Evolutionary conservation across 2,329 filamentous ascomycete species (phyloP), one percentile per base, ranked within the genome.

Genomic region (Fusarium piperis): DNA sequence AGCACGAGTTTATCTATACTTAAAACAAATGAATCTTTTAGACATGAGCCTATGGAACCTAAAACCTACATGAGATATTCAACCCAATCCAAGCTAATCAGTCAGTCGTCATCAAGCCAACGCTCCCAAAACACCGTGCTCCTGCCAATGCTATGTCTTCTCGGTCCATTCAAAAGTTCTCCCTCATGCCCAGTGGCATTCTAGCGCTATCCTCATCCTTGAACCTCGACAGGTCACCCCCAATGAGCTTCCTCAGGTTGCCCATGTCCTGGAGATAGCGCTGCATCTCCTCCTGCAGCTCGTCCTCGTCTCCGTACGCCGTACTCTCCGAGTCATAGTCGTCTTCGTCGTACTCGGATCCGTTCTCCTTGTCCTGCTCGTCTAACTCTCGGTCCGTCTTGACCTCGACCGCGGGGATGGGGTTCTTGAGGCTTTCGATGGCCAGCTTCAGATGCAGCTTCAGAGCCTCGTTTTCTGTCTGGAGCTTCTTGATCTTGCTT

Each of bases 401-500:
- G 60, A 86, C 83, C 35, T 79, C 79, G 4, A 90, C 85, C 4
- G 85, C 78, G 1, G 94, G 91, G 71, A 99, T 98, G 0, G 96
- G 96, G 78, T 98, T 98, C 85, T 94, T 95, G 74, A 98, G 82
- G 78, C 94, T 95, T 59, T 91, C 90, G 23, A 98, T 86, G 1
- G 94, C 95, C 58, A 99, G 89, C 76, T 93, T 94, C 57, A 99
- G 85, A 81, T 99, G 96, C 66, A 96, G 86, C 69, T 94, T 88
- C 76, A 98, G 83, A 0, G 95, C 93, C 78, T 98, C 95, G 70
- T 97, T 98, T 84, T 99, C 90, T 2, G 93, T 95, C 80, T 93
- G 92, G 60, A 99, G 84, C 71, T 92, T 94, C 74, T 94, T 91
- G 79, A 99, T 97, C 87, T 97, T 98, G 84, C 93, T 94, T 79